A percentile compares a stretch with the other conserved stretches of the same genome.
Conservation (phyloP, 148 eudicot genomes). For the Rheum nobile region DNA sequence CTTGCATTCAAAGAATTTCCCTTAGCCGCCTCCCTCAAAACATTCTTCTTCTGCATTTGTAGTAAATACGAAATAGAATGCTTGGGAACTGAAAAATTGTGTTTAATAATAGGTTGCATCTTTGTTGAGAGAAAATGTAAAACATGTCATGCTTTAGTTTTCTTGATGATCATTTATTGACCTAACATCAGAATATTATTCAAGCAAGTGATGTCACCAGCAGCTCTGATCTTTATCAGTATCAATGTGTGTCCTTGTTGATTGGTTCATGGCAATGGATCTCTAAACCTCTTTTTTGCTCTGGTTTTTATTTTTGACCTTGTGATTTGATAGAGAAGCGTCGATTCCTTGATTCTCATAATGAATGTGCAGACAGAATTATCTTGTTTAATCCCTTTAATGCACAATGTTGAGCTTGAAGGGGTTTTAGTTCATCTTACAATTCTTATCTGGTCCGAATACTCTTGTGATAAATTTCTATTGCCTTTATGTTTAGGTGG, state of each 20-base stretch:
- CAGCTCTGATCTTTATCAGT: background rate
- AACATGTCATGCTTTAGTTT: background rate
- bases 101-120: background rate
- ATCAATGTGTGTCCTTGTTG: background rate
- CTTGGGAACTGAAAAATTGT: background rate
- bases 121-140: background rate
- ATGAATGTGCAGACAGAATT: background rate
- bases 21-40: background rate
- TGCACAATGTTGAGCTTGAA: background rate
- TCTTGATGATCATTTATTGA: background rate
- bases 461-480: background rate
- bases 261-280: background rate
- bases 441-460: background rate
- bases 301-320: background rate
- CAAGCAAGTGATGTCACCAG: background rate
- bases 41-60: background rate
- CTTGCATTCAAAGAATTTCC: background rate
- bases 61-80: background rate
- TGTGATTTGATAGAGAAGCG: background rate
- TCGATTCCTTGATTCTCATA: background rate
- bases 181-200: background rate
- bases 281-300: background rate
- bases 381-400: background rate
- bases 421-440: background rate
- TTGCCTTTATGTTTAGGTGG: constrained; percentile 47